Evolutionary conservation across 805 yeast species (phyloP).

Genomic region (Suhomyces prunicola): DNA sequence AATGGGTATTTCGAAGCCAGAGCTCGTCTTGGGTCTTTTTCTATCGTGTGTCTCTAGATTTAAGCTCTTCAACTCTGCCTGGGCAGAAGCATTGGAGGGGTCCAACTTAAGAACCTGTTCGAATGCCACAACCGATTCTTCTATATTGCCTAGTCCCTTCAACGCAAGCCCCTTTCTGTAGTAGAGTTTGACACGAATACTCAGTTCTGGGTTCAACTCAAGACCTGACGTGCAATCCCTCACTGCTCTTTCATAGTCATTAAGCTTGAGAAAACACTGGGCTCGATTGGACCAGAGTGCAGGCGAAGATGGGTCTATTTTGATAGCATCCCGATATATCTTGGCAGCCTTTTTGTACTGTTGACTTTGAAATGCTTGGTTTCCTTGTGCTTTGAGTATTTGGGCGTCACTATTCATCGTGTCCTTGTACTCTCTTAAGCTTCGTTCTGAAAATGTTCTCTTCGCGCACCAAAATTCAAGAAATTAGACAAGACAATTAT

Average conservation of each 20-base stretch:
- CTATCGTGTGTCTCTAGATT: slow-evolving; percentile 4
- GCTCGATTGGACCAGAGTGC: slow-evolving; percentile 67
- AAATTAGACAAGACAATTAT: neutral
- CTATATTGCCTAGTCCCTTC: slow-evolving; percentile 20
- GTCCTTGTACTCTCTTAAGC: slow-evolving; percentile 1
- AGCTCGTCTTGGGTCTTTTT: slow-evolving; percentile 8
- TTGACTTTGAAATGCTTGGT: slow-evolving; percentile 44
- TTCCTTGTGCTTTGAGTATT: slow-evolving; percentile 46
- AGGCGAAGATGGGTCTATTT: slow-evolving; percentile 46
- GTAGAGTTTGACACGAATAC: slow-evolving; percentile 44
- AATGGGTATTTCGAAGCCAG: slow-evolving; percentile 26
- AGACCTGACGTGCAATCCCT: slow-evolving; percentile 52
- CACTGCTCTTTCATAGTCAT: slow-evolving; percentile 48
- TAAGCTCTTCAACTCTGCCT: slow-evolving; percentile 28
- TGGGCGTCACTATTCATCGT: slow-evolving; percentile 12
- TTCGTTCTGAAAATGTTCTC: neutral
- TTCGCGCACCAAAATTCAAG: neutral
- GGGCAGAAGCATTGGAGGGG: slow-evolving; percentile 37
- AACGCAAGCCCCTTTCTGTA: slow-evolving; percentile 50
- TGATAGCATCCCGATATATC: slow-evolving; percentile 55
- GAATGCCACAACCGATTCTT: slow-evolving; percentile 27
- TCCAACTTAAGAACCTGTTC: slow-evolving; percentile 40
- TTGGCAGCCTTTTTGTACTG: slow-evolving; percentile 51
- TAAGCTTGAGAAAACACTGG: slow-evolving; percentile 54
- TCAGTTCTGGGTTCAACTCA: slow-evolving; percentile 20